Evolutionary conservation across 2,329 filamentous ascomycete genomes (phyloP).

Genomic region (Colletotrichum costaricense): DNA sequence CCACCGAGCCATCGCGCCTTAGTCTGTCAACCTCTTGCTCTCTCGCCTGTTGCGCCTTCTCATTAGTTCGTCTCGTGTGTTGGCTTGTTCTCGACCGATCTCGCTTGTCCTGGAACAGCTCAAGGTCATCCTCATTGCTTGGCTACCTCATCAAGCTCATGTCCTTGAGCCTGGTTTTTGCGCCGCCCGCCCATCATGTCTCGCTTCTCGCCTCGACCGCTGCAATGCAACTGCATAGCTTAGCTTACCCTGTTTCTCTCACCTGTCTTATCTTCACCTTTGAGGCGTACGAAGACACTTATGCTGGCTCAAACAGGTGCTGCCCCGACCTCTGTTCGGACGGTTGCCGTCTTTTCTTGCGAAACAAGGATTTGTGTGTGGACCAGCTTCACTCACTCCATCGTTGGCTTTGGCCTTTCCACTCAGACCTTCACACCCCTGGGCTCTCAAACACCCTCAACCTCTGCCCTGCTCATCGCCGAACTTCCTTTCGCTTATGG

Average conservation of each 20-base stretch:
- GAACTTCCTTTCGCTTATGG: background rate
- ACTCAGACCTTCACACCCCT: background rate
- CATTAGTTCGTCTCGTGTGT: constrained; percentile 11
- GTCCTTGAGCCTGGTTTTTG: constrained; percentile 3
- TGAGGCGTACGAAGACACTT: background rate
- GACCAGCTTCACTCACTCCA: background rate
- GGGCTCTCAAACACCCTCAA: background rate
- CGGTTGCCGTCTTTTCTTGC: background rate
- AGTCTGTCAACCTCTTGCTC: background rate
- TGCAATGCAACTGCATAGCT: background rate
- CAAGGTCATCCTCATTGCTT: background rate
- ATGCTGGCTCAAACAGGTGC: background rate
- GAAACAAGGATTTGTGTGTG: background rate
- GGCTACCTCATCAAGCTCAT: background rate
- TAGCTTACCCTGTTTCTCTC: background rate
- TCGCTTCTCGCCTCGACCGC: background rate
- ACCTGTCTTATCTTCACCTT: background rate
- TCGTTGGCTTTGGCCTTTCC: background rate
- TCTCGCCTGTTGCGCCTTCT: constrained; percentile 19
- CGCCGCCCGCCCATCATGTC: background rate
- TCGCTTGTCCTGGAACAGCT: background rate
- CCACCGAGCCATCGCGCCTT: constrained; percentile 1
- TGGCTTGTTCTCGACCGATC: background rate
- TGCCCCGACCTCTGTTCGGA: background rate
- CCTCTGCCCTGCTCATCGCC: background rate